phyloP scores from a whole-genome alignment of 2,329 filamentous ascomycete species.

The Aspergillus uvarum region DNA sequence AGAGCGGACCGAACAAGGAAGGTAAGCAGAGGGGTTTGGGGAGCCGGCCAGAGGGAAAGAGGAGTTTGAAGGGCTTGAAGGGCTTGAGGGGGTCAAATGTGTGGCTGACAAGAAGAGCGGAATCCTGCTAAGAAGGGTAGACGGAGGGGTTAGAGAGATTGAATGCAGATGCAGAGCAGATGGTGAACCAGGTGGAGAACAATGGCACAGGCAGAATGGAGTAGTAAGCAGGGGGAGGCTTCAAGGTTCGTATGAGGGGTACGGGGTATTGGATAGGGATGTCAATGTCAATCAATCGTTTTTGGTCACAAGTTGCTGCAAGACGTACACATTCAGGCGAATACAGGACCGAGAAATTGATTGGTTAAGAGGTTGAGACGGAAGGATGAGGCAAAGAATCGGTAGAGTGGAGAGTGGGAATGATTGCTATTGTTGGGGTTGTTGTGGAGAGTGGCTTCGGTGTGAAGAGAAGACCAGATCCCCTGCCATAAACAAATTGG shows the following conservation, averaged over 20 bases:
- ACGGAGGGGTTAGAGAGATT: not conserved
- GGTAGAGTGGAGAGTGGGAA: not conserved
- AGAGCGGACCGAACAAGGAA: conserved; percentile 3
- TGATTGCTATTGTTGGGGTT: not conserved
- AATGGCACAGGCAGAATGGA: not conserved
- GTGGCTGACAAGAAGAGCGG: conserved; percentile 8
- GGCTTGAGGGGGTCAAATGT: not conserved
- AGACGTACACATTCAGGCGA: not conserved
- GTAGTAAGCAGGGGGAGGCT: conserved; percentile 6
- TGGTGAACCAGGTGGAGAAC: not conserved
- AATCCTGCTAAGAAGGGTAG: not conserved
- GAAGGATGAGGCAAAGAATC: not conserved
- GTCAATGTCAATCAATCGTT: too few species aligned
- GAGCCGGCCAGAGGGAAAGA: not conserved
- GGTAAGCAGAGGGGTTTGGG: conserved; percentile 8
- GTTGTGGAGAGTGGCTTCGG: not conserved
- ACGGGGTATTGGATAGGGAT: too few species aligned
- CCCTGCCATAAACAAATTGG: not conserved
- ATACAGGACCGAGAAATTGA: not conserved
- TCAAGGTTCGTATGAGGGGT: not conserved
- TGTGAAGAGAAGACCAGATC: not conserved
- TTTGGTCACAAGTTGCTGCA: too few species aligned
- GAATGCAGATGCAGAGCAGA: not conserved
- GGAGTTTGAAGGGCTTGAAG: conserved; percentile 5
- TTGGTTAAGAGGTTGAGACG: not conserved